Evolutionary conservation across 306 rosid genomes (phyloP).

Genomic region (Cucurbita argyrosperma): DNA sequence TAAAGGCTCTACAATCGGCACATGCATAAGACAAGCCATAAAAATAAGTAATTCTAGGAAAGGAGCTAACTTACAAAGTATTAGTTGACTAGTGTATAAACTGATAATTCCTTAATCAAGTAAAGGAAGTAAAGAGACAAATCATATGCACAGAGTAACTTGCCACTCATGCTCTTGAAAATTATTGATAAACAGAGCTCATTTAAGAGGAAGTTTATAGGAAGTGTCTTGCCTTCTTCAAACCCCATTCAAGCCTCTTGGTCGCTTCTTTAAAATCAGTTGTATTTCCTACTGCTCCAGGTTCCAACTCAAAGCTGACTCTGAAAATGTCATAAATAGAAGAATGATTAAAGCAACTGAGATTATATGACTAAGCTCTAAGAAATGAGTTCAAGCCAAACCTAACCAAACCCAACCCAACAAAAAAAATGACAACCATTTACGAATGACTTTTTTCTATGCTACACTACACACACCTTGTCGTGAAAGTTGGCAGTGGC

Average conservation of each 20-base stretch:
- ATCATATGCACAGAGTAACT: not conserved
- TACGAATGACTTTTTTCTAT: not conserved
- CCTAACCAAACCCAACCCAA: too few species aligned
- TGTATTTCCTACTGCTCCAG: slow-evolving; percentile 74
- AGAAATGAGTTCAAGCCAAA: not conserved
- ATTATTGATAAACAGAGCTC: not conserved
- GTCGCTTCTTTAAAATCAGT: slow-evolving; percentile 76
- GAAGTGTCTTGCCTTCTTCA: slow-evolving; percentile 48
- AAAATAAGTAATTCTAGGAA: not conserved
- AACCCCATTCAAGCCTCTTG: slow-evolving; percentile 77
- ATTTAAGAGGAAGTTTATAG: not conserved
- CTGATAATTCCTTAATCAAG: not conserved
- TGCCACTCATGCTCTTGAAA: not conserved
- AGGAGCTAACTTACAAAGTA: not conserved
- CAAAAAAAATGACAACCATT: not conserved
- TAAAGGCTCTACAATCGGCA: not conserved
- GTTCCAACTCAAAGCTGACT: slow-evolving; percentile 75
- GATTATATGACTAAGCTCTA: not conserved
- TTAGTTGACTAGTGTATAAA: not conserved
- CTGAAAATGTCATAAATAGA: slow-evolving; percentile 21
- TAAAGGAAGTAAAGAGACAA: not conserved
- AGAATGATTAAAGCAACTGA: not conserved
- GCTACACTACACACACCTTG: slow-evolving; percentile 37
- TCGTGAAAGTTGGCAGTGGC: slow-evolving; percentile 68
- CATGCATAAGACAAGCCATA: not conserved